These are phyloP conservation scores for Aspergillus indologenus DNA, from an alignment of 495 filamentous ascomycete genomes.

Conservation along the genomic window DNA sequence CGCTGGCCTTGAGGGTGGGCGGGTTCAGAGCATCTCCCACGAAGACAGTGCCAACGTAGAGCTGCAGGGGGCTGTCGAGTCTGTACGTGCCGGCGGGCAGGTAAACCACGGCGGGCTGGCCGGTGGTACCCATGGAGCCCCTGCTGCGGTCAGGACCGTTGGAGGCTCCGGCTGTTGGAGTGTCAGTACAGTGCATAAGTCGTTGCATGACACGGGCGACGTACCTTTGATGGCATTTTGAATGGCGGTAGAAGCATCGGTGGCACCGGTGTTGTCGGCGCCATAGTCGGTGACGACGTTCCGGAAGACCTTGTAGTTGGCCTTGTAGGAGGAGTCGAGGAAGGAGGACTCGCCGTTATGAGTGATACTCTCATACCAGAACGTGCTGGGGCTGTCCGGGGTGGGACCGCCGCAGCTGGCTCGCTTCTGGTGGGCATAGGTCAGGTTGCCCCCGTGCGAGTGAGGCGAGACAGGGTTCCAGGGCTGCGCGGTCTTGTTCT, in stretches of 20 bases:
- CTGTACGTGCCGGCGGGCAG: constrained; percentile 44
- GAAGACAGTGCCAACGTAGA: constrained; percentile 39
- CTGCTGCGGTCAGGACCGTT: constrained; percentile 26
- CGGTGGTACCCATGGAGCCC: constrained; percentile 39
- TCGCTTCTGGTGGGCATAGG: background rate
- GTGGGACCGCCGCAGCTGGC: background rate
- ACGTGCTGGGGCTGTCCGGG: constrained; percentile 13
- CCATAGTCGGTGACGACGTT: constrained; percentile 34
- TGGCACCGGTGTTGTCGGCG: constrained; percentile 33
- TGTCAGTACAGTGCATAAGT: too few species aligned
- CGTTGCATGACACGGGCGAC: background rate
- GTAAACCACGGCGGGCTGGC: constrained; percentile 46
- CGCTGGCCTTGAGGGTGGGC: constrained; percentile 29
- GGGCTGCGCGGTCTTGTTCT: constrained; percentile 17
- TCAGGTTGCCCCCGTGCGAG: background rate
- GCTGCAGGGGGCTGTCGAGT: constrained; percentile 32
- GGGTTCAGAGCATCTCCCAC: constrained; percentile 38
- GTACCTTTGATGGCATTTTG: constrained; percentile 32
- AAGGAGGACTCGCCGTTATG: constrained; percentile 36
- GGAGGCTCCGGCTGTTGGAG: constrained; percentile 21
- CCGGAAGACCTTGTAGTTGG: constrained; percentile 34
- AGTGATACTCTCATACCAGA: constrained; percentile 36
- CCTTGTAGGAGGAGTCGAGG: constrained; percentile 19
- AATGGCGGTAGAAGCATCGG: constrained; percentile 27
- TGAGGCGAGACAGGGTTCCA: constrained; percentile 12